Evolutionary conservation across 768 basidiomycete species (phyloP).

Genomic region (Postia placenta): DNA sequence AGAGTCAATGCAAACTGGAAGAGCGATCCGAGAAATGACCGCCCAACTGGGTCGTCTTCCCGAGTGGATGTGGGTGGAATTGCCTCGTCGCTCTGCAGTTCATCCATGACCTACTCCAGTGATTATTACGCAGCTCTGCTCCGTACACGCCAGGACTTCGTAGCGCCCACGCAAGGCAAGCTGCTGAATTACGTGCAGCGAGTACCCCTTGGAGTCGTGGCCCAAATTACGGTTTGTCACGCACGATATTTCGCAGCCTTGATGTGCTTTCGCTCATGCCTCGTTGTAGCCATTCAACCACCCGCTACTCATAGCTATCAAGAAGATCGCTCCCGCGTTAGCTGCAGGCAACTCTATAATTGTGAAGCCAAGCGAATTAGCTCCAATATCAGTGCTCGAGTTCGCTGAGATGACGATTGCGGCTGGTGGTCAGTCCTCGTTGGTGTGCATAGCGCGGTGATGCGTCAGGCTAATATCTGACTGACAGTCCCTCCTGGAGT

Average conservation of each 20-base stretch:
- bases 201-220: constrained; percentile 82
- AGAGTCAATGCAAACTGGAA: constrained; percentile 74
- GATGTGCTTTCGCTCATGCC: background rate
- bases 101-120: constrained; percentile 28
- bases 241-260: background rate
- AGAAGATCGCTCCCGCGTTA: constrained; percentile 82
- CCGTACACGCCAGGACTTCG: constrained; percentile 60
- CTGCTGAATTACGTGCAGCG: constrained; percentile 76
- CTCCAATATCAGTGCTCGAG: constrained; percentile 75
- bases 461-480: background rate
- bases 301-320: constrained; percentile 81
- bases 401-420: constrained; percentile 59
- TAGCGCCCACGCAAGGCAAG: constrained; percentile 76
- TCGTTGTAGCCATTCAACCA: constrained; percentile 74
- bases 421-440: constrained; percentile 52
- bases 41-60: constrained; percentile 71
- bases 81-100: background rate
- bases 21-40: constrained; percentile 80
- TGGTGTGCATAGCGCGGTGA: background rate
- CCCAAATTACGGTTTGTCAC: constrained; percentile 68
- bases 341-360: constrained; percentile 83
- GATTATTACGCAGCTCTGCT: constrained; percentile 75
- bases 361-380: constrained; percentile 80
- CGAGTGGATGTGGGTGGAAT: constrained; percentile 73
- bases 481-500: constrained; percentile 69